Evolutionary conservation across 2,329 filamentous ascomycete genomes (phyloP).

Genomic region (Alternaria conjuncta): DNA sequence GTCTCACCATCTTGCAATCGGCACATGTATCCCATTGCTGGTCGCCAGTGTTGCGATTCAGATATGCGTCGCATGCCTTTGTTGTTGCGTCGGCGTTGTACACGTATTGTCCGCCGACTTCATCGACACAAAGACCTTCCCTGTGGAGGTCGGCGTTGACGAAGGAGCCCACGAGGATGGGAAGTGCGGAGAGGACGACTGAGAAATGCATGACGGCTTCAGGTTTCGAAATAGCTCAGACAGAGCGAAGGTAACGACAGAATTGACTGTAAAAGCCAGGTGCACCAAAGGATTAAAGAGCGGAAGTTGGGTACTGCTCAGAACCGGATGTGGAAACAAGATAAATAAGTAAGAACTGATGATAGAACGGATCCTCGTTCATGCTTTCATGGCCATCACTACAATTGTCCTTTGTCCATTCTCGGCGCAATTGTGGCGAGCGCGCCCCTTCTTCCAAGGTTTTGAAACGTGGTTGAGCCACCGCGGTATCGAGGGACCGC

Average conservation of each 20-base stretch:
- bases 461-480: not conserved
- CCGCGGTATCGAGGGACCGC: not conserved
- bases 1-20: conserved; percentile 34
- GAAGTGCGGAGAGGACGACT: conserved; percentile 14
- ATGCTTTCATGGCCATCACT: not conserved
- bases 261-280: not conserved
- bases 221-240: not conserved
- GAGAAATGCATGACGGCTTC: conserved; percentile 26
- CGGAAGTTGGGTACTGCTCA: not conserved
- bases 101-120: conserved; percentile 20
- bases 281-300: conserved; percentile 6
- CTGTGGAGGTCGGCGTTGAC: conserved; percentile 29
- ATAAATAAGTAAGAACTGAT: not conserved
- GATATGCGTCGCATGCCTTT: conserved; percentile 28
- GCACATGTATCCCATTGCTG: conserved; percentile 38
- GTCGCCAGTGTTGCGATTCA: conserved; percentile 32
- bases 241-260: not conserved
- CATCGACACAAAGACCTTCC: conserved; percentile 28
- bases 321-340: not conserved
- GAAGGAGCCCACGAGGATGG: conserved; percentile 20
- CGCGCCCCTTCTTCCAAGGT: not conserved
- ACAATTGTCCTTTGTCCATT: not conserved
- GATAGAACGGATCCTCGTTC: not conserved
- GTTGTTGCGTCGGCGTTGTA: conserved; percentile 34
- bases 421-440: conserved; percentile 1